phyloP scores from a whole-genome alignment of 2,329 filamentous ascomycete species.

The Fusarium secorum region DNA sequence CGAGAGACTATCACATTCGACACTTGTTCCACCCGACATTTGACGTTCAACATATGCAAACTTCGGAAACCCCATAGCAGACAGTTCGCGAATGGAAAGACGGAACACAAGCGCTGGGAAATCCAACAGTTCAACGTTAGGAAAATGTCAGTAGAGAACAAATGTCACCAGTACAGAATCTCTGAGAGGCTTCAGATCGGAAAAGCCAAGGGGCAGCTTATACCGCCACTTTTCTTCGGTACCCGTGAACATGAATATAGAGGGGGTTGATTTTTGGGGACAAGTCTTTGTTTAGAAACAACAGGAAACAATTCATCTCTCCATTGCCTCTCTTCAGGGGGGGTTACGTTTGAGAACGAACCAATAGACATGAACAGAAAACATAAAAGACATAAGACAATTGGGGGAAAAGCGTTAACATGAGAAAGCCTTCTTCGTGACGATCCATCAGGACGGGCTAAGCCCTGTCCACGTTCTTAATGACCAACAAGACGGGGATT shows the following conservation, averaged over 20 bases:
- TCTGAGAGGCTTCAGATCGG: neutral
- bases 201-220: neutral
- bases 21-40: neutral
- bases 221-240: conserved; percentile 1
- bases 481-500: conserved; percentile 28
- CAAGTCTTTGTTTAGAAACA: conserved; percentile 20
- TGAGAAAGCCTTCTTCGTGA: conserved; percentile 44
- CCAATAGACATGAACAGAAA: conserved; percentile 34
- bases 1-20: conserved; percentile 10
- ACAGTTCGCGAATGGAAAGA: neutral
- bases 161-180: conserved; percentile 1
- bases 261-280: conserved; percentile 16
- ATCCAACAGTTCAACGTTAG: neutral
- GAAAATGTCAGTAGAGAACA: neutral
- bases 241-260: conserved; percentile 26
- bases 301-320: conserved; percentile 18
- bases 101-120: neutral
- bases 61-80: neutral
- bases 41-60: neutral
- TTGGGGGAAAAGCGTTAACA: conserved; percentile 25
- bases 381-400: conserved; percentile 34
- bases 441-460: conserved; percentile 38
- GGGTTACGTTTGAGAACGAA: conserved; percentile 22
- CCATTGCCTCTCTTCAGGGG: conserved; percentile 22
- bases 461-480: conserved; percentile 28